Evolutionary conservation across 2,329 filamentous ascomycete genomes (phyloP).

Genomic region (Aureobasidium sp.): DNA sequence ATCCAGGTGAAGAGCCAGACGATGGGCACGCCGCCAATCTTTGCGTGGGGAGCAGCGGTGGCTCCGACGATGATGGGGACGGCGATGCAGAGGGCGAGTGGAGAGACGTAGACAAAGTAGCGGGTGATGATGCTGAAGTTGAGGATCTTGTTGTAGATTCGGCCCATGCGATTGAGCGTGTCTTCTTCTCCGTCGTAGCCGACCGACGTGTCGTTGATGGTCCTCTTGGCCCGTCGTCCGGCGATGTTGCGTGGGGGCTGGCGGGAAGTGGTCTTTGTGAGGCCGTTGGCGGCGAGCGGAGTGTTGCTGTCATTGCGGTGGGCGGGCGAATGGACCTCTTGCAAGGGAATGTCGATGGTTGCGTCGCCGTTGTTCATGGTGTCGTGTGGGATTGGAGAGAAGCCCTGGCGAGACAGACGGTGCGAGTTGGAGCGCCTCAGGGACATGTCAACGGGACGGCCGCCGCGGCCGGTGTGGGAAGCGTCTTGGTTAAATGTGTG

Average conservation of each 20-base stretch:
- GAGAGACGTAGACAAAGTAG: constrained; percentile 54
- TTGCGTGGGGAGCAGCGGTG: constrained; percentile 37
- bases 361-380: constrained; percentile 35
- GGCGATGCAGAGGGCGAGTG: constrained; percentile 48
- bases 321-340: constrained; percentile 38
- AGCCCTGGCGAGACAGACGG: constrained; percentile 24
- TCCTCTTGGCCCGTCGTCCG: constrained; percentile 26
- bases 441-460: constrained; percentile 1
- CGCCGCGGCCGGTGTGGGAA: neutral
- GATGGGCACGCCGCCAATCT: constrained; percentile 47
- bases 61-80: constrained; percentile 56
- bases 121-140: constrained; percentile 55
- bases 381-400: constrained; percentile 19
- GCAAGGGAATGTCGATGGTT: constrained; percentile 54
- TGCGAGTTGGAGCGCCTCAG: constrained; percentile 7
- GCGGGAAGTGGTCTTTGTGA: constrained; percentile 19
- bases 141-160: constrained; percentile 51
- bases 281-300: constrained; percentile 17
- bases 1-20: constrained; percentile 58
- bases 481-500: neutral
- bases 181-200: constrained; percentile 42
- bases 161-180: constrained; percentile 49
- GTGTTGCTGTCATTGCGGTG: constrained; percentile 31
- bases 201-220: constrained; percentile 25
- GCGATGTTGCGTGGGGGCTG: constrained; percentile 31